These are phyloP conservation scores for Fusarium denticulatum DNA, from an alignment of 2,329 filamentous ascomycete species.

Conservation along the genomic window DNA sequence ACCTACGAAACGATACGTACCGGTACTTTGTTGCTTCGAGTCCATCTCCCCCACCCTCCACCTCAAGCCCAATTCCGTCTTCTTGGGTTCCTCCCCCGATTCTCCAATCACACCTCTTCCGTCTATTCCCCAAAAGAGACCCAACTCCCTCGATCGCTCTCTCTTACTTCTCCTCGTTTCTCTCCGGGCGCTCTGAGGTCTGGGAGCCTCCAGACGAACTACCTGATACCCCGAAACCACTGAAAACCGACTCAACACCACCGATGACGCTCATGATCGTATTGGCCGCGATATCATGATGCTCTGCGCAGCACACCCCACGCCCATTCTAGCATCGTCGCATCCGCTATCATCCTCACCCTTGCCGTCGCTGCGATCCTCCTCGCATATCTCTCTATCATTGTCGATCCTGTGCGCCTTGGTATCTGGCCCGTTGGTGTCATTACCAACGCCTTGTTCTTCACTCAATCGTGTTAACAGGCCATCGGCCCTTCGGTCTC, in stretches of 20 bases:
- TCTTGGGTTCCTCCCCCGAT: slow-evolving; percentile 36
- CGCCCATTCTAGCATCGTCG: slow-evolving; percentile 47
- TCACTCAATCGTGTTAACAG: slow-evolving; percentile 8
- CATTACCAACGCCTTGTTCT: slow-evolving; percentile 1
- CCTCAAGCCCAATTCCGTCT: slow-evolving; percentile 25
- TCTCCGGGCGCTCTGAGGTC: slow-evolving; percentile 29
- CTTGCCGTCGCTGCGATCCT: neutral
- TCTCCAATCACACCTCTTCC: slow-evolving; percentile 42
- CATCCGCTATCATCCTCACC: slow-evolving; percentile 29
- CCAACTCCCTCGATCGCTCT: slow-evolving; percentile 22
- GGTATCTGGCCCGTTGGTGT: slow-evolving; percentile 22
- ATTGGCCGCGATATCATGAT: slow-evolving; percentile 55
- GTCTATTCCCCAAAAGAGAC: slow-evolving; percentile 40
- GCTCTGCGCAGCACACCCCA: slow-evolving; percentile 50
- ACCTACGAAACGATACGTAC: slow-evolving; percentile 24
- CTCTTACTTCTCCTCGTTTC: slow-evolving; percentile 21
- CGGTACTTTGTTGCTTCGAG: slow-evolving; percentile 9
- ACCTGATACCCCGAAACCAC: slow-evolving; percentile 10
- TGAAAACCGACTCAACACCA: slow-evolving; percentile 20
- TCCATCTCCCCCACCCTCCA: slow-evolving; percentile 29
- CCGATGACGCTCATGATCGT: slow-evolving; percentile 47
- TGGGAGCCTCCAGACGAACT: slow-evolving; percentile 33
- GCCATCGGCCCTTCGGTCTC: slow-evolving; percentile 7
- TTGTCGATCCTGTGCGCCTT: slow-evolving; percentile 9
- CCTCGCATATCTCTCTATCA: slow-evolving; percentile 3